Evolutionary conservation across 2,329 filamentous ascomycete species (phyloP), one percentile per base, ranked within the genome.

Genomic region (Ophiostoma sp.): DNA sequence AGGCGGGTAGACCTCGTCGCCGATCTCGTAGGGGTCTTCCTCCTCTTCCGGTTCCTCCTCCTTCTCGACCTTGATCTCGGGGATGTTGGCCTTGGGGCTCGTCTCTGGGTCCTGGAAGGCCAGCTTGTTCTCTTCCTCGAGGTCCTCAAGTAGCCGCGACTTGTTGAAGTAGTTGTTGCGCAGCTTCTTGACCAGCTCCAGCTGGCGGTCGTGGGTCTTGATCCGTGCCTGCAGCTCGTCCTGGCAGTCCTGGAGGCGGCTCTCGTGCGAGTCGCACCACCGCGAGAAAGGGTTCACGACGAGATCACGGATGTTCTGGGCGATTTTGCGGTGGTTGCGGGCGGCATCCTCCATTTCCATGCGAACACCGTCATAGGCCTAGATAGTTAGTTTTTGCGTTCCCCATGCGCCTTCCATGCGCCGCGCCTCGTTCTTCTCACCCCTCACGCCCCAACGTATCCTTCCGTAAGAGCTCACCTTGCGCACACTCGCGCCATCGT

Each of bases 101-200:
- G 78, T 82, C 74, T 89, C 86, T 2, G 93, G 92, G 72, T 93
- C 92, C 78, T 97, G 93, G 79, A 99, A 99, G 52, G 93, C 95
- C 68, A 99, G 85, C 80, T 99, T 98, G 78, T 97, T 97, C 82
- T 99, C 96, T 79, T 99, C 95, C 77, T 99, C 95, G 70, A 98
- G 81, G 76, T 99, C 95, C 77, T 99, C 96, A 6, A 98, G 90
- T 71, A 97, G 82, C 65, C 96, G 89, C 77, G 95, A 99, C 80
- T 98, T 99, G 83, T 98, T 99, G 85, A 98, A 98, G 80, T 99
- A 99, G 74, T 92, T 91, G 78, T 91, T 97, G 72, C 95, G 88
- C 74, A 97, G 86, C 80, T 98, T 98, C 83, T 93, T 92, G 71
- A 97, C 92, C 27, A 85, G 79, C 71, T 99, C 95, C 69, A 90